Evolutionary conservation across 768 basidiomycete species (phyloP).

Genomic region (Rhizopogon vesiculosus): DNA sequence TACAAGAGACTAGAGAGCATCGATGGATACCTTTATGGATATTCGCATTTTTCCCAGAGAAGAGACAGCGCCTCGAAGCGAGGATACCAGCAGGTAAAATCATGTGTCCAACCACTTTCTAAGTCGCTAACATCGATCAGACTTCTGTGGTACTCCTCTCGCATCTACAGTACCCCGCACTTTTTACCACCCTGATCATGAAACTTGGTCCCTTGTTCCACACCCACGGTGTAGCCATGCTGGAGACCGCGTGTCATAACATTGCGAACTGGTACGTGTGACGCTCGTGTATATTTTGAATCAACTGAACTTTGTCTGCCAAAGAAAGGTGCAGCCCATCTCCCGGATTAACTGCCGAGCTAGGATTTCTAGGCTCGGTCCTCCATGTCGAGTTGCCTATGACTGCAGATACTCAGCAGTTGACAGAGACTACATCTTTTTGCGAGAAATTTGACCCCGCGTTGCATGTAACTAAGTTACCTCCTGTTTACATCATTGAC

Average conservation of each 20-base stretch:
- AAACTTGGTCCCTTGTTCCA: constrained; percentile 75
- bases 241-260: constrained; percentile 84
- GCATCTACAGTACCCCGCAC: constrained; percentile 73
- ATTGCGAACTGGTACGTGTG: constrained; percentile 73
- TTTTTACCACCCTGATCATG: constrained; percentile 66
- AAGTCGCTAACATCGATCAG: constrained; percentile 6
- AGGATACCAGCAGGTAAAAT: constrained; percentile 71
- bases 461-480: constrained; percentile 36
- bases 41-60: constrained; percentile 70
- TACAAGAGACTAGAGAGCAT: constrained; percentile 33
- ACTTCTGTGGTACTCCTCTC: constrained; percentile 71
- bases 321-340: constrained; percentile 75
- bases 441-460: constrained; percentile 48
- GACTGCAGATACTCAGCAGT: constrained; percentile 66
- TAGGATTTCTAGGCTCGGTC: constrained; percentile 81
- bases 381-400: constrained; percentile 70
- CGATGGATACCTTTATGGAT: constrained; percentile 77
- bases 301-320: constrained; percentile 17
- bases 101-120: background rate
- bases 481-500: no score
- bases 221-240: constrained; percentile 69
- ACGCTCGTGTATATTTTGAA: background rate
- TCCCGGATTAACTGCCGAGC: constrained; percentile 62
- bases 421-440: constrained; percentile 49
- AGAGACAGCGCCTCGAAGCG: constrained; percentile 63